Base-by-base conservation (phyloP, 2,329 filamentous ascomycete species). In the Madurella mycetomatis region DNA sequence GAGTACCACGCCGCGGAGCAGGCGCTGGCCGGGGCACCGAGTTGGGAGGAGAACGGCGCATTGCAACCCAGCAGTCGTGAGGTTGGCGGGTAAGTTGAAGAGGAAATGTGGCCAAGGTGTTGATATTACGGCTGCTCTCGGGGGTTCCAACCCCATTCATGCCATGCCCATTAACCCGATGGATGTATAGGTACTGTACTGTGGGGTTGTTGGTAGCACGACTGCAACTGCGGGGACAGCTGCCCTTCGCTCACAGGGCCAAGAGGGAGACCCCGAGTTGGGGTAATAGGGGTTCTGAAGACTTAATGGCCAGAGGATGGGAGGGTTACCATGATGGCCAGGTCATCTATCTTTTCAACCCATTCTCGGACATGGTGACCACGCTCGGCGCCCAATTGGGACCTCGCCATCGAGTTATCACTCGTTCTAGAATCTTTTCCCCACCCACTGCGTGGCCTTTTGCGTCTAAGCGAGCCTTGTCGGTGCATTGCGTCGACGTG, bases 101-200 rank as follows among this genome's bases (percentile, higher is more conserved):
- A 30, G 48, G 12, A 37, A 17, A 40, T 30, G 16, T 16, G 13
- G 12, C 32, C 9, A 43, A 15, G 17, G 47, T 11, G 34, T 4
- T 49, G 19, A 41, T 47, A 46, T 44, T 44, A 32, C 37, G n/a
- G 5, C 39, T 37, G 15, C 41, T 46, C 45, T 51, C 54, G 46
- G 54, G 53, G 54, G 17, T 19, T 54, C 39, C 47, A 41, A 55
- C 43, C 19, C 50, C 42, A 34, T 54, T 51, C 42, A 54, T 57
- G 50, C 46, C 19, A 42, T 17, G 13, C 41, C 40, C 42, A 58
- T 58, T 60, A 56, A 52, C 49, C 57, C 57, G 53, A 55, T 47
- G 50, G 47, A 31, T 11, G 31, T 53, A 34, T 30, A 40, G 15
- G n/a, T n/a, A n/a, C n/a, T n/a, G n/a, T n/a, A n/a, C n/a, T 43